Percentiles rank a stretch among this genome's conserved stretches.
These are phyloP conservation scores for Roridomyces roridus DNA, from an alignment of 768 basidiomycete species.

Conservation along the genomic window DNA sequence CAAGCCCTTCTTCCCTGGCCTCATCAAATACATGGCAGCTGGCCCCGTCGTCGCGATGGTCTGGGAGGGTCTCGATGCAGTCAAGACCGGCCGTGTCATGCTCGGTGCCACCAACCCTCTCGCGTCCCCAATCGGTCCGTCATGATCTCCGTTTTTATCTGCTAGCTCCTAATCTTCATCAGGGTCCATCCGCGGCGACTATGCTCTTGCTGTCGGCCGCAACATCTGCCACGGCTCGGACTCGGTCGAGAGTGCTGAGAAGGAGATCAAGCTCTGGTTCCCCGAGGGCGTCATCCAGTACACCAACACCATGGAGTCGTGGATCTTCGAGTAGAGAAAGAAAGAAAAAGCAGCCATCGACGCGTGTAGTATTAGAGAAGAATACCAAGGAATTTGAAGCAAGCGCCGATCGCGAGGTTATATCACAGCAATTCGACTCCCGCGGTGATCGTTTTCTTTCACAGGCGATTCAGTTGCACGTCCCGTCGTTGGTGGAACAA, in stretches of 20 bases:
- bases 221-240: conserved; percentile 95
- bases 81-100: conserved; percentile 96
- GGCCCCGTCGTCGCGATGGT: conserved; percentile 97
- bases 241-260: conserved; percentile 87
- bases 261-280: conserved; percentile 97
- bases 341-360: neutral
- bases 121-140: conserved; percentile 80
- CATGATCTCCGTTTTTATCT: neutral
- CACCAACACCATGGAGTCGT: conserved; percentile 62
- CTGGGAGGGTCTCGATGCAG: conserved; percentile 93
- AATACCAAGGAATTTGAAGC: conserved; percentile 2
- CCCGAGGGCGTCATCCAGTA: conserved; percentile 84
- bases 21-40: conserved; percentile 95
- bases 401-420: neutral
- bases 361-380: conserved; percentile 22
- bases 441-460: conserved; percentile 2
- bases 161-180: conserved; percentile 12
- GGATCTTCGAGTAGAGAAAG: conserved; percentile 78
- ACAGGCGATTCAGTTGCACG: conserved; percentile 17
- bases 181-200: conserved; percentile 98
- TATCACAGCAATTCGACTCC: neutral
- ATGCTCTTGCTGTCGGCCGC: conserved; percentile 90
- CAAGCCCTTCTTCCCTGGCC: conserved; percentile 95
- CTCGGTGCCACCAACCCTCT: conserved; percentile 98
- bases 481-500: conserved; percentile 8